phyloP scores from a whole-genome alignment of 495 filamentous ascomycete species.

The Penicillium fimorum region DNA sequence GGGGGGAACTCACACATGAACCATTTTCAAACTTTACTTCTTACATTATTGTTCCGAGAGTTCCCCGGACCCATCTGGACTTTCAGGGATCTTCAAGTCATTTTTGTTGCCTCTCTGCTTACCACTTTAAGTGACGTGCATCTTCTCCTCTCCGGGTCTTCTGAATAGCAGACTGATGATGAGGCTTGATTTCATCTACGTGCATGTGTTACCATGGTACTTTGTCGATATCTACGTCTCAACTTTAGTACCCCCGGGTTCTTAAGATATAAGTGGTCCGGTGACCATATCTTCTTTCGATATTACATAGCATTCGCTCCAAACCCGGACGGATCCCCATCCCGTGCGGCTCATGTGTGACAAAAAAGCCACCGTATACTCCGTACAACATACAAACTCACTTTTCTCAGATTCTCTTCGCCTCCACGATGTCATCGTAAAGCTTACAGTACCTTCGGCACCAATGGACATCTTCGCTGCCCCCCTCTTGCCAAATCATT shows the following conservation, averaged over 20 bases:
- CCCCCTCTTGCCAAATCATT: constrained; percentile 23
- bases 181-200: background rate
- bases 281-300: background rate
- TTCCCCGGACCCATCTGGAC: constrained; percentile 23
- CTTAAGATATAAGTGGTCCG: background rate
- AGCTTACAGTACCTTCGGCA: background rate
- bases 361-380: constrained; percentile 6
- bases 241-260: background rate
- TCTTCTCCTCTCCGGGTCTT: constrained; percentile 14
- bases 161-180: constrained; percentile 11
- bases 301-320: constrained; percentile 7
- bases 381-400: background rate
- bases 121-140: constrained; percentile 28
- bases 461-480: constrained; percentile 12
- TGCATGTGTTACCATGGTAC: background rate
- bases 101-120: constrained; percentile 14
- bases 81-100: constrained; percentile 9
- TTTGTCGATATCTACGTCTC: background rate
- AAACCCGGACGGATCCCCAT: constrained; percentile 1
- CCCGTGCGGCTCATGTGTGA: constrained; percentile 21
- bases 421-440: constrained; percentile 2
- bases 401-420: background rate
- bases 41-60: constrained; percentile 11
- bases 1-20: constrained; percentile 23
- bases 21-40: constrained; percentile 22